Base-by-base conservation (phyloP, 129 eudicot species). In the Artemisia argyi region DNA sequence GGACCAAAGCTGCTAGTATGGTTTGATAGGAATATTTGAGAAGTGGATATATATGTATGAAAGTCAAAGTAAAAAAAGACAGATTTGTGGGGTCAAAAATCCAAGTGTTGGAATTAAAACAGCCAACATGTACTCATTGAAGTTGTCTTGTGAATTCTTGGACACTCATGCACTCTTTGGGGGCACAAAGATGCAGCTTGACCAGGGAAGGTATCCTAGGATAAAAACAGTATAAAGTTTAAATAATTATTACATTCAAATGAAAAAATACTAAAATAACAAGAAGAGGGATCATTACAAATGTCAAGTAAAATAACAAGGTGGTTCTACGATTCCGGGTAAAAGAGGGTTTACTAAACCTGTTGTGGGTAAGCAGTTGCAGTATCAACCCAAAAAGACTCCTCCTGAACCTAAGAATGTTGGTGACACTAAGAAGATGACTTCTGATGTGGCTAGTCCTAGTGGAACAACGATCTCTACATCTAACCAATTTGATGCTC, bases 171-270 rank as follows among this genome's bases (percentile, higher is more conserved):
- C 77, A 76, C 73, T 67, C 84, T 61, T 76, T 57, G 75, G 84
- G 73, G 75, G 71, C 76, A 75, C 74, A 65, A 65, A 79, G 75
- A 66, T 76, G 68, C 44, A 75, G 44, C 61, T 62, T 78, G 82
- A 71, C 82, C 61, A 78, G 54, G 46, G 46, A 70, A 62, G 50
- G 87, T 12, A 85, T 86, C 87, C 85, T 79, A 80, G 81, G 83
- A 69, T 22, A 52, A 71, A 74, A 75, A 55, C 70, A 30, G 53
- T 44, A 49, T 66, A 52, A 67, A 70, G 15, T 73, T 26, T 49
- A 17, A 11, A 11, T 57, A 30, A 61, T 73, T 7, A 73, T 61
- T 5, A 35, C 3, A 32, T 47, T 7, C 16, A 24, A 42, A 52
- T 65, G 39, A 24, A 22, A 55, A 11, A 5, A 57, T 9, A 10